Evolutionary conservation across 495 filamentous ascomycete genomes (phyloP).

Genomic region (Talaromyces liani): DNA sequence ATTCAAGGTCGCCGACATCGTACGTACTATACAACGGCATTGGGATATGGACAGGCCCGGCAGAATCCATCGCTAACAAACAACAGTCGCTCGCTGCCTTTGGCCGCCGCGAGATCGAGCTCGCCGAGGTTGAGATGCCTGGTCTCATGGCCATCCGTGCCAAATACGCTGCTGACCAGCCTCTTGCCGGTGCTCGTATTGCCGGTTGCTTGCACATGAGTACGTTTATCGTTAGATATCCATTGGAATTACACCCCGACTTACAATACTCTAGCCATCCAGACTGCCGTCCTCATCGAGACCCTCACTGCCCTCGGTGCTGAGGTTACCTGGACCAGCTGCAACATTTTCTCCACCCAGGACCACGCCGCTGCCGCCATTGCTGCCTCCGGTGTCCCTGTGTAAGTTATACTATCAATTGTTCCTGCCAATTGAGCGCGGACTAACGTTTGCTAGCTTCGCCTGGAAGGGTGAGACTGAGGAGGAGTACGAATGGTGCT

Average conservation of each 20-base stretch:
- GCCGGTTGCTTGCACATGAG: constrained; percentile 99
- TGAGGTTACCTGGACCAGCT: constrained; percentile 92
- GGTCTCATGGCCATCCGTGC: constrained; percentile 91
- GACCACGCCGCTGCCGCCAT: constrained; percentile 98
- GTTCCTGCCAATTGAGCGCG: not conserved
- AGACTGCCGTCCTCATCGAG: constrained; percentile 98
- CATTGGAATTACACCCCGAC: not conserved
- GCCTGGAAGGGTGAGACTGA: constrained; percentile 99
- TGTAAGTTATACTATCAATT: constrained; percentile 43
- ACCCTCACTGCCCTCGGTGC: constrained; percentile 89
- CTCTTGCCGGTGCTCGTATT: constrained; percentile 82
- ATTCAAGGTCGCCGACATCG: constrained; percentile 97
- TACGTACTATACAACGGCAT: constrained; percentile 29
- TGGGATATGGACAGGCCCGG: not conserved
- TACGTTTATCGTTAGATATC: constrained; percentile 27
- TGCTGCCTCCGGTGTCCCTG: constrained; percentile 85
- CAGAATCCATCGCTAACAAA: constrained; percentile 12
- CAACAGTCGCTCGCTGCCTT: constrained; percentile 81
- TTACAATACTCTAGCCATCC: constrained; percentile 60
- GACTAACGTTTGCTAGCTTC: constrained; percentile 46
- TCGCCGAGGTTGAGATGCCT: constrained; percentile 98
- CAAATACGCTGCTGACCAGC: constrained; percentile 91
- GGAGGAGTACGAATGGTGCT: constrained; percentile 99
- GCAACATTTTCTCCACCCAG: constrained; percentile 99
- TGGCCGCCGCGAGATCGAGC: constrained; percentile 96